Evolutionary conservation across 129 eudicot species (phyloP), one percentile per base, ranked within the genome.

Genomic region (Saussurea involucrata): DNA sequence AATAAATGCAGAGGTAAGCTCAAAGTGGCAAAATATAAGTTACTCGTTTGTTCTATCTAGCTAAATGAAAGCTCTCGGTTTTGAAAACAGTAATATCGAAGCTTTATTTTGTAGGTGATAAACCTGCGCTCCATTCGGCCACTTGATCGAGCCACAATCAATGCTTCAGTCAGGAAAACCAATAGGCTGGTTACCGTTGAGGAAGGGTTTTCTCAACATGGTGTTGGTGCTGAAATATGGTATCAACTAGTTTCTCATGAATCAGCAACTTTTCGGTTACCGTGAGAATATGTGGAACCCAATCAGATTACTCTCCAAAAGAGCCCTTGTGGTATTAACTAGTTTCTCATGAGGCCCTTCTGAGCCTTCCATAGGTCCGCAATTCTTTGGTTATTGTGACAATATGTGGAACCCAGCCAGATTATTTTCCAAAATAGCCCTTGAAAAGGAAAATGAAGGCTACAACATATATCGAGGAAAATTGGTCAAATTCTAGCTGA

Each of bases 141-240:
- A 25, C 96, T 95, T 77, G 98, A 95, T 85, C 90, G 96, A 80
- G 72, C 87, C 24, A 89, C 98, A 31, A 91, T 95, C 83, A 91
- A 91, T 71, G 87, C 83, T 55, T 95, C 97, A 12, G 96, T 95
- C 22, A 89, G 97, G 82, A 95, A 95, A 88, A 95, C 98, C 34
- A 95, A 88, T 74, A 87, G 98, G 49, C 92, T 95, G 25, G 88
- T 95, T 31, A 91, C 98, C 24, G 89, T 92, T 64, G 98, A 95
- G 69, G 98, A 95, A 85, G 97, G 94, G 24, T 95, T 95, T 24
- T 92, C 93, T 63, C 98, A 95, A 72, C 98, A 95, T 77, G 98
- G 98, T 40, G 89, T 95, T 71, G 98, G 98, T 32, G 98, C 98
- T 74, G 98, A 95, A 83, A 91, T 95, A 76, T 91, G 98, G 98